Evolutionary conservation across 2,329 filamentous ascomycete genomes (phyloP).

Genomic region (Xylaria multiplex): DNA sequence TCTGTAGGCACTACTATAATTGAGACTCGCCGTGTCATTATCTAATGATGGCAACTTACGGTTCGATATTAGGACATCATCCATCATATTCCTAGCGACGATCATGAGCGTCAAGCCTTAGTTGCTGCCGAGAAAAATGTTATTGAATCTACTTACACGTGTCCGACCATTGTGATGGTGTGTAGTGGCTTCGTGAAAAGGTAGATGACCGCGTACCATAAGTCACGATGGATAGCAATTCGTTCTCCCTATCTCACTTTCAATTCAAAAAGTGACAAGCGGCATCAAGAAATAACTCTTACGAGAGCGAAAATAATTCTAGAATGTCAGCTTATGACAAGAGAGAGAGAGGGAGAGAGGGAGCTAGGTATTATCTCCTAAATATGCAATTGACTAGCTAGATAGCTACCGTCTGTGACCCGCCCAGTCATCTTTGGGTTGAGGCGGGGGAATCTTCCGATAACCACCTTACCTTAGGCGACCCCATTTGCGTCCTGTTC

Average conservation of each 20-base stretch:
- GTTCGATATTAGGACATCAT: constrained; percentile 54
- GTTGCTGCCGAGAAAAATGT: neutral
- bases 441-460: constrained; percentile 14
- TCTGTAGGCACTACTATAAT: constrained; percentile 46
- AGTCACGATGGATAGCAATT: neutral
- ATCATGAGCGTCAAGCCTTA: neutral
- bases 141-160: constrained; percentile 41
- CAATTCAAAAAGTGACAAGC: neutral
- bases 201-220: neutral
- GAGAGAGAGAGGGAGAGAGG: neutral
- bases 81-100: constrained; percentile 52
- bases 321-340: neutral
- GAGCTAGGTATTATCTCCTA: too few species aligned
- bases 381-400: too few species aligned
- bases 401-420: neutral
- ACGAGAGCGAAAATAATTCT: neutral
- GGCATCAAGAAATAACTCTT: neutral
- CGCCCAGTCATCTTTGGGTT: neutral
- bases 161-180: constrained; percentile 41
- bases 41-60: constrained; percentile 38
- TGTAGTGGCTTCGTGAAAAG: neutral
- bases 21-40: neutral
- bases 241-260: constrained; percentile 1
- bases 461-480: neutral
- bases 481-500: neutral